phyloP scores from a whole-genome alignment of 805 yeast species.

The Hanseniaspora thailandica region DNA sequence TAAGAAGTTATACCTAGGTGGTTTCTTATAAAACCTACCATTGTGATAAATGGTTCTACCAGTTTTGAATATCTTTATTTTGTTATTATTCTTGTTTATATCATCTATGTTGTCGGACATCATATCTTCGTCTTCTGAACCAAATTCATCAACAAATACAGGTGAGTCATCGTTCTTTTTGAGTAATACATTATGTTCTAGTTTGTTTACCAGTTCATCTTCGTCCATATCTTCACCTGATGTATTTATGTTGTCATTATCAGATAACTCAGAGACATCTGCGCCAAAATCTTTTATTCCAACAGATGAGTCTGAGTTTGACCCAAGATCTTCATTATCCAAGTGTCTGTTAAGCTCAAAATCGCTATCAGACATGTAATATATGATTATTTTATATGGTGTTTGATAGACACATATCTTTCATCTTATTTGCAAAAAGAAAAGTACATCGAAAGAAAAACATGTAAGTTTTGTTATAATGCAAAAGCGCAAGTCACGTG shows the following conservation, averaged over 20 bases:
- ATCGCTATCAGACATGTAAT: not conserved
- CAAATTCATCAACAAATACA: slow-evolving; percentile 14
- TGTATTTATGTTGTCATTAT: not conserved
- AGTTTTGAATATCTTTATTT: not conserved
- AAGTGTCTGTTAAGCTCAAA: not conserved
- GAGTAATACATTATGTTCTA: not conserved
- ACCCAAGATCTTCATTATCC: not conserved
- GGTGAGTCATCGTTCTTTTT: not conserved
- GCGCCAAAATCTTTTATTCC: slow-evolving; percentile 10
- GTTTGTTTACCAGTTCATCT: not conserved
- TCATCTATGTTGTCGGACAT: slow-evolving; percentile 7
- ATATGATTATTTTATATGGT: too few species aligned
- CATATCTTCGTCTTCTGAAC: not conserved
- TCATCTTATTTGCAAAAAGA: too few species aligned
- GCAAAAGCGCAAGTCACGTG: too few species aligned
- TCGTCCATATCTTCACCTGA: slow-evolving; percentile 3
- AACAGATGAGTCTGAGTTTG: slow-evolving; percentile 9
- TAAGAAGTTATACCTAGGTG: slow-evolving; percentile 48
- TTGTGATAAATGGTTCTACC: not conserved
- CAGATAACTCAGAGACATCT: slow-evolving; percentile 10
- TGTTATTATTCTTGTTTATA: slow-evolving; percentile 8
- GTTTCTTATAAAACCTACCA: slow-evolving; percentile 16
- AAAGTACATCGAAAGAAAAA: too few species aligned
- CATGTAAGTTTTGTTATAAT: too few species aligned
- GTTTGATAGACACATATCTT: too few species aligned